Evolutionary conservation across 208 protist genomes (phyloP).

Genomic region (Porcisia hertigi): DNA sequence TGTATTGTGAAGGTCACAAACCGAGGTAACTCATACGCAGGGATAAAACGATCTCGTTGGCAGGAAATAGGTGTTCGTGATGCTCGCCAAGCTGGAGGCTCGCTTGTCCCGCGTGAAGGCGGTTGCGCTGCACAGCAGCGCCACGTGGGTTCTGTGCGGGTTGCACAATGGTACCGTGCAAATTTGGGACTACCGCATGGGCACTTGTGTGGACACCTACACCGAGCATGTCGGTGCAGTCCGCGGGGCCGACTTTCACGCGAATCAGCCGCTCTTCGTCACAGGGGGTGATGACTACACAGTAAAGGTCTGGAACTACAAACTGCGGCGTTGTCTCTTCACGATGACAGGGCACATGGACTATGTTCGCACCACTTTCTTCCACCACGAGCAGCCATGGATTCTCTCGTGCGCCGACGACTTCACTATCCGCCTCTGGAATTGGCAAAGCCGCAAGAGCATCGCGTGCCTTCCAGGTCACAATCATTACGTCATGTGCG

Average conservation of each 20-base stretch:
- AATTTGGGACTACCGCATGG: slow-evolving; percentile 99
- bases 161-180: slow-evolving; percentile 99
- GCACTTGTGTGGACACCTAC: slow-evolving; percentile 96
- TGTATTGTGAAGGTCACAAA: background rate
- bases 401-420: slow-evolving; percentile 99
- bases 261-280: slow-evolving; percentile 98
- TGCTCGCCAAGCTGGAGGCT: slow-evolving; percentile 98
- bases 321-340: slow-evolving; percentile 97
- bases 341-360: slow-evolving; percentile 98
- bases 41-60: background rate
- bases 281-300: slow-evolving; percentile 99
- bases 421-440: slow-evolving; percentile 99
- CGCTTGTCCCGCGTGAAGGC: slow-evolving; percentile 98
- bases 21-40: background rate
- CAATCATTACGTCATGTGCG: slow-evolving; percentile 99
- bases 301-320: slow-evolving; percentile 99
- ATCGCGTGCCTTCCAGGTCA: slow-evolving; percentile 96
- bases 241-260: slow-evolving; percentile 98
- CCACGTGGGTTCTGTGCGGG: slow-evolving; percentile 98
- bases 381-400: slow-evolving; percentile 97
- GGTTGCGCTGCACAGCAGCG: slow-evolving; percentile 97
- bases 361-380: slow-evolving; percentile 99
- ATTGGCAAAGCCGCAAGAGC: slow-evolving; percentile 97
- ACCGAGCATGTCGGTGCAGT: slow-evolving; percentile 96
- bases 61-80: slow-evolving; percentile 1